Evolutionary conservation across 495 filamentous ascomycete species (phyloP).

Genomic region (Lepraria neglecta): DNA sequence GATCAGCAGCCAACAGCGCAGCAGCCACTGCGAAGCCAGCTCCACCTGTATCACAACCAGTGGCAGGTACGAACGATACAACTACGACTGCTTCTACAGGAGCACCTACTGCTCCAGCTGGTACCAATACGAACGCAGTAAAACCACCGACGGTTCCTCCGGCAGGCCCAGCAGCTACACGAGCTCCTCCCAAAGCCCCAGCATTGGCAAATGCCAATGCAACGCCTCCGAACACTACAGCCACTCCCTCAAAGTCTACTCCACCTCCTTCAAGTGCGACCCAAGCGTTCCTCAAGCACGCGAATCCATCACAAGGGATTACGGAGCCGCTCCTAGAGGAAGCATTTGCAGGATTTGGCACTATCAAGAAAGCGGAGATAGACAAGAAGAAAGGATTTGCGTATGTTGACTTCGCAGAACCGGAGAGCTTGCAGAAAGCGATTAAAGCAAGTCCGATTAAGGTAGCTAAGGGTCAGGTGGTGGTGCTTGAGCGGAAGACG

Average conservation of each 20-base stretch:
- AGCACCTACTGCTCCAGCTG: conserved; percentile 7
- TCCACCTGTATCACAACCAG: conserved; percentile 13
- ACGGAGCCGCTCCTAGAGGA: conserved; percentile 69
- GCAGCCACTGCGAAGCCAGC: conserved; percentile 36
- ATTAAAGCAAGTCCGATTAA: conserved; percentile 73
- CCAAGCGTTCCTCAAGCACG: conserved; percentile 89
- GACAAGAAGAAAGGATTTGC: conserved; percentile 91
- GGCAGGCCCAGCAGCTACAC: conserved; percentile 31
- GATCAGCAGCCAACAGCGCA: conserved; percentile 47
- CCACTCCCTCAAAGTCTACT: conserved; percentile 21
- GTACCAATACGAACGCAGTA: conserved; percentile 9
- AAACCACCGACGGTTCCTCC: conserved; percentile 29
- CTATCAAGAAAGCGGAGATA: conserved; percentile 73
- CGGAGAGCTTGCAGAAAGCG: conserved; percentile 64
- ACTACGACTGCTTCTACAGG: not conserved
- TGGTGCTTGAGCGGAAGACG: conserved; percentile 74
- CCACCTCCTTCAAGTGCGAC: conserved; percentile 50
- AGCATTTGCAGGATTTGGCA: conserved; percentile 63
- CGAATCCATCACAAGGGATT: conserved; percentile 84
- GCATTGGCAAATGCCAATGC: conserved; percentile 31
- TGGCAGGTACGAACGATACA: conserved; percentile 1
- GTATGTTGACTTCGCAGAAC: conserved; percentile 75
- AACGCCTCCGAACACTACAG: conserved; percentile 22
- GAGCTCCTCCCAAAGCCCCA: conserved; percentile 33
- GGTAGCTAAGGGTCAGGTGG: conserved; percentile 77